Evolutionary conservation across 768 basidiomycete genomes (phyloP).

Genomic region (Calvatia gigantea): DNA sequence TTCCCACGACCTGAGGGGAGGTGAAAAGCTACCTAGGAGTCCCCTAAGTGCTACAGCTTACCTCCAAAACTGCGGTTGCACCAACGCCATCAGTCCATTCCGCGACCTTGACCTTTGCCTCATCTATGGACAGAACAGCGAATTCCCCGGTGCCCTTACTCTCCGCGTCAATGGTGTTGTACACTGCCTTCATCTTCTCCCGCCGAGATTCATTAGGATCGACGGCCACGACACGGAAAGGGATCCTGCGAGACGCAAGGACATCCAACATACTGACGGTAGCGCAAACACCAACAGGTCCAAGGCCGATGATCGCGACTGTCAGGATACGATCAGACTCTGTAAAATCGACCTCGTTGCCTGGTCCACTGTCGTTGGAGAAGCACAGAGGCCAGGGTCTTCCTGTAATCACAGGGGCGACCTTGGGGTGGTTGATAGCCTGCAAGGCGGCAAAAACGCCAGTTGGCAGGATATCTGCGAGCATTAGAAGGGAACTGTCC

Average conservation of each 20-base stretch:
- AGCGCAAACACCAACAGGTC: conserved; percentile 77
- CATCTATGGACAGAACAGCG: conserved; percentile 45
- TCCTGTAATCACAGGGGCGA: conserved; percentile 55
- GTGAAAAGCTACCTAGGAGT: not conserved
- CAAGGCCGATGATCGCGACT: conserved; percentile 69
- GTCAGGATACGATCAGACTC: conserved; percentile 50
- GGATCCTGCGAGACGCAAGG: conserved; percentile 39
- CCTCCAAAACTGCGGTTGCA: conserved; percentile 68
- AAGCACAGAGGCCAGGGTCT: conserved; percentile 56
- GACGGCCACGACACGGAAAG: conserved; percentile 59
- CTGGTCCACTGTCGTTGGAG: conserved; percentile 19
- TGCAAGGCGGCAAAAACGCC: conserved; percentile 76
- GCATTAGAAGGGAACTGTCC: conserved; percentile 65
- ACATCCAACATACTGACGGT: conserved; percentile 61
- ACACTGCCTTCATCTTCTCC: conserved; percentile 57
- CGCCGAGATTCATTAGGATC: conserved; percentile 58
- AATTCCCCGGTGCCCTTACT: conserved; percentile 48
- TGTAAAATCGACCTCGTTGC: conserved; percentile 30
- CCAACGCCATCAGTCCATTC: conserved; percentile 57
- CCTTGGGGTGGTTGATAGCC: conserved; percentile 69
- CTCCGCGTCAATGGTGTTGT: conserved; percentile 41
- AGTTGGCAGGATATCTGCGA: conserved; percentile 79
- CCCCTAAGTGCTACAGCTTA: conserved; percentile 20
- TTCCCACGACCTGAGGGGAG: conserved; percentile 59
- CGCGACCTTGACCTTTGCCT: conserved; percentile 44